phyloP scores from a whole-genome alignment of 495 filamentous ascomycete genomes.

The Neurospora sp. region DNA sequence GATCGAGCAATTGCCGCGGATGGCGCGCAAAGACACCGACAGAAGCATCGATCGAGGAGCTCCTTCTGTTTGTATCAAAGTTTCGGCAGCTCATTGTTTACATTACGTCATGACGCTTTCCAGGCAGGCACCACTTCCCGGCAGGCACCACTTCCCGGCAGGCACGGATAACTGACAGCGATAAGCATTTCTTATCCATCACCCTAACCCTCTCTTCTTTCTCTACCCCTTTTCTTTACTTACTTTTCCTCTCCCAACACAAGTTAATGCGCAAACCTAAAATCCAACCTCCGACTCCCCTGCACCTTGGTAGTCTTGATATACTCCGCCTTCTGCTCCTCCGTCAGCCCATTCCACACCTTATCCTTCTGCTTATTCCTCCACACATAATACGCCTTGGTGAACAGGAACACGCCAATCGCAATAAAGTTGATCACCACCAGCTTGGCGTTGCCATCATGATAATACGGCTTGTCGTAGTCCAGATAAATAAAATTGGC shows the following conservation, averaged over 20 bases:
- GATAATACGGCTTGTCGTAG: slow-evolving; percentile 63
- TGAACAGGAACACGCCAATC: slow-evolving; percentile 24
- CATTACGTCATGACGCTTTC: neutral
- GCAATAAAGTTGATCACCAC: slow-evolving; percentile 39
- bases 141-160: neutral
- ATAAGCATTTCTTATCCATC: neutral
- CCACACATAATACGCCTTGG: slow-evolving; percentile 36
- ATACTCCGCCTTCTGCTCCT: slow-evolving; percentile 30
- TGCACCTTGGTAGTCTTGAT: slow-evolving; percentile 24
- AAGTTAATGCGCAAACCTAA: slow-evolving; percentile 30
- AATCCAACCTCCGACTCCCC: slow-evolving; percentile 36
- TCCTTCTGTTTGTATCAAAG: neutral
- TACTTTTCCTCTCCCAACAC: neutral
- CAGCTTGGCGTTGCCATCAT: slow-evolving; percentile 52
- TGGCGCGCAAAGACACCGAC: neutral
- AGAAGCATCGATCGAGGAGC: neutral
- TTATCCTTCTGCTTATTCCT: slow-evolving; percentile 30
- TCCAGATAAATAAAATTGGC: slow-evolving; percentile 15
- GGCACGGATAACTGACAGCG: neutral
- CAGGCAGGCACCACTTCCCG: neutral
- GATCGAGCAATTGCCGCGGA: neutral
- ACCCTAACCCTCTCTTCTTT: neutral
- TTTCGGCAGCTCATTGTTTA: neutral
- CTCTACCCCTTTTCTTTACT: neutral
- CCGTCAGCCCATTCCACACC: slow-evolving; percentile 30